Evolutionary conservation across 768 basidiomycete species (phyloP).

Genomic region (Mycena sanguinolenta): DNA sequence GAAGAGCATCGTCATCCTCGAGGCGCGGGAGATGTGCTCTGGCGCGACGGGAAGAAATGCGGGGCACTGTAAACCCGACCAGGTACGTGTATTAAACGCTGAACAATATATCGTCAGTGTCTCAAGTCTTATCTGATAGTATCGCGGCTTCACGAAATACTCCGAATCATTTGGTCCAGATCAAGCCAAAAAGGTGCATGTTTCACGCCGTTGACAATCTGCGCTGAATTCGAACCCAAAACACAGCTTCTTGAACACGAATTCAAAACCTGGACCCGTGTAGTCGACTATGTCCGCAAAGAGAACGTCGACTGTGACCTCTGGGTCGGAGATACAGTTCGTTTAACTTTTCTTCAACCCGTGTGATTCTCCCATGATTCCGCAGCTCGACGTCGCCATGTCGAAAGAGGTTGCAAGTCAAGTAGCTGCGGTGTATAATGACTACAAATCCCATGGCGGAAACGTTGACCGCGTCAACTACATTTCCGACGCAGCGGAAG

Average conservation of each 20-base stretch:
- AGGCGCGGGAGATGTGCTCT: constrained; percentile 70
- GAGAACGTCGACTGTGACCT: constrained; percentile 41
- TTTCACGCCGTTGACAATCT: neutral
- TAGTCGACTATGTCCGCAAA: constrained; percentile 30
- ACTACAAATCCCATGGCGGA: constrained; percentile 38
- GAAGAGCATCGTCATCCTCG: constrained; percentile 65
- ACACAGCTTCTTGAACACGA: constrained; percentile 34
- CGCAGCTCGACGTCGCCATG: constrained; percentile 35
- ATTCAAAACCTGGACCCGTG: constrained; percentile 34
- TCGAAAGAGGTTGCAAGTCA: constrained; percentile 29
- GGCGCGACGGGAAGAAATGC: constrained; percentile 70
- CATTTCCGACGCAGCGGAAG: constrained; percentile 37
- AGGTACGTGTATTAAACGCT: constrained; percentile 30
- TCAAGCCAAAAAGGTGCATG: constrained; percentile 30
- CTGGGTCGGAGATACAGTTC: constrained; percentile 41
- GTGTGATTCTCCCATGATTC: neutral
- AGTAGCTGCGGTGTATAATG: constrained; percentile 18
- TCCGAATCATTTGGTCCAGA: constrained; percentile 52
- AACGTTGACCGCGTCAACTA: constrained; percentile 36
- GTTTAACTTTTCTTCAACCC: neutral
- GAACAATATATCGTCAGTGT: too few relatives aligned
- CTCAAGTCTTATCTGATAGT: constrained; percentile 35
- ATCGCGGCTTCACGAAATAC: constrained; percentile 58
- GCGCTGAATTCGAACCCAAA: neutral
- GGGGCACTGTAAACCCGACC: constrained; percentile 63